Base-by-base conservation (phyloP, 345 rosid species). In the Hibiscus mutabilis region DNA sequence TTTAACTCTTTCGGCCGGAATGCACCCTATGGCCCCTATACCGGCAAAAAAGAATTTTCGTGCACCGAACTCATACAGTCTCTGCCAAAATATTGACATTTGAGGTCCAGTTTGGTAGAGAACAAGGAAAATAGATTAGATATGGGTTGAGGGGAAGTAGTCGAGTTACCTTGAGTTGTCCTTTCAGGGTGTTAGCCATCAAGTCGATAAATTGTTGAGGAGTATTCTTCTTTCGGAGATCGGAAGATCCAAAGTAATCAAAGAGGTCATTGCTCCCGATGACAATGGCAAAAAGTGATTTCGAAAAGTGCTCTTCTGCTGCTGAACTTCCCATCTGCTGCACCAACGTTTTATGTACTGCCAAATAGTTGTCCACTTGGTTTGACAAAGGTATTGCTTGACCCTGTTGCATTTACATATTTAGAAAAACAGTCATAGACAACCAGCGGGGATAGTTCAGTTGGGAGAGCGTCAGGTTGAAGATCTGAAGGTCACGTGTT, bases 391-490 rank as follows among this genome's bases (percentile, higher is more conserved):
- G 84, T 2, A 93, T 72, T 0, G 85, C 53, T 40, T 87, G 89
- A 1, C 71, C 21, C 88, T 84, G 13, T 0, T 7, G 2, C 1
- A 6, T 27, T 27, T 25, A 1, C 0, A 2, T 0, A 21, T 1
- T 8, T 19, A 55, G 25, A 9, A 21, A 55, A 9, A 3, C 2
- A 7, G 1, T 2, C 2, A 0, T 0, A 18, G 7, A 0, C 0
- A 10, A 2, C 1, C 0, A 4, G 31, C 31, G 60, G 60, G 91
- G 91, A 84, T 87, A 87, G 95, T 91, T 87, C 91, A 87, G 95
- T 87, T 84, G 89, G 88, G 89, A 84, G 91, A 87, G 91, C 87
- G 84, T 89, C 88, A 87, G 90, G 84, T 87, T 87, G 91, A 89
- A 87, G 90, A 89, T 89, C 89, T 86, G 86, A 84, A 89, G 89